Conservation (phyloP, 2,329 filamentous ascomycete species). For the Aspergillus sp. region DNA sequence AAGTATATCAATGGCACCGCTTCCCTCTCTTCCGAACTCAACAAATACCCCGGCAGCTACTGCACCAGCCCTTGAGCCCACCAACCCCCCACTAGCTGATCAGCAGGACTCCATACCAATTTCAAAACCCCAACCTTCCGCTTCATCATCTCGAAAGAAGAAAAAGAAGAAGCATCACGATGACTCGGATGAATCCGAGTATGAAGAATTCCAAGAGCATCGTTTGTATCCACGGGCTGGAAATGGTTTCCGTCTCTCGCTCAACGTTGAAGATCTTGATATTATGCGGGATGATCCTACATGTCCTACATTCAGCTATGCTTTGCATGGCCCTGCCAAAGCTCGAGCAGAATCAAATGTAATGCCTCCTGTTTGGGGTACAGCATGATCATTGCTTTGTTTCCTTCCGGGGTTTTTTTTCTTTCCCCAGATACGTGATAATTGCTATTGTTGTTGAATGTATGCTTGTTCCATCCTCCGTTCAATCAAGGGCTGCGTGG, state of each 20-base stretch:
- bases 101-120: background rate
- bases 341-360: conserved; percentile 9
- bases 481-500: too few species aligned
- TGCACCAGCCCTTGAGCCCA: background rate
- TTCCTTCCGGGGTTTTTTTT: background rate
- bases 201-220: conserved; percentile 48
- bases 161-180: conserved; percentile 25
- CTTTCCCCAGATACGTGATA: background rate
- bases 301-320: conserved; percentile 54
- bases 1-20: conserved; percentile 3
- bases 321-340: conserved; percentile 23
- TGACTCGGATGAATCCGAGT: conserved; percentile 37
- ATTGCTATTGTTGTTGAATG: too few species aligned
- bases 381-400: conserved; percentile 5
- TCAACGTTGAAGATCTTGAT: conserved; percentile 55
- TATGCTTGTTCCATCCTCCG: too few species aligned
- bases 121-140: background rate
- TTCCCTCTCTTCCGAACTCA: conserved; percentile 5
- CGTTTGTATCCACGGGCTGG: conserved; percentile 61
- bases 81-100: background rate
- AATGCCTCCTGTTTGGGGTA: conserved; percentile 8
- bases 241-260: conserved; percentile 54
- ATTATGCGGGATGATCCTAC: conserved; percentile 58
- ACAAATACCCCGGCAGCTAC: conserved; percentile 4
- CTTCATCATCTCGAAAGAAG: conserved; percentile 3